Conservation (phyloP, 2,329 filamentous ascomycete species). For the Clarireedia sp. region DNA sequence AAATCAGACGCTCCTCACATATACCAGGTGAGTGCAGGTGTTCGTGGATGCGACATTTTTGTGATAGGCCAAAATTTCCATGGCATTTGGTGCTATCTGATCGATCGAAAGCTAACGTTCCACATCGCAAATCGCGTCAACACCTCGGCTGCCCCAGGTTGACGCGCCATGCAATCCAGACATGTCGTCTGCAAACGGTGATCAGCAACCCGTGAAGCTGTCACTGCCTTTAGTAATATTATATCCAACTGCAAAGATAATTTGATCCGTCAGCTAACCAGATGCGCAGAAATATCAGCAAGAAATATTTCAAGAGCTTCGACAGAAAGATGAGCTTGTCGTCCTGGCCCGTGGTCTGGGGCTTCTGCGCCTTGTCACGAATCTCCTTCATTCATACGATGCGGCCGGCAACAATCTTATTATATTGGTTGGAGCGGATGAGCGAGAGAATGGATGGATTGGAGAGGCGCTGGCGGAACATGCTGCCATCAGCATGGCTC, state of each 20-base stretch:
- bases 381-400: conserved; percentile 93
- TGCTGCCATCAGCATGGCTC: conserved; percentile 77
- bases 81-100: background rate
- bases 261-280: conserved; percentile 12
- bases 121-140: background rate
- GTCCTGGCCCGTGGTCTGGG: conserved; percentile 87
- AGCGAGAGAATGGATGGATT: conserved; percentile 93
- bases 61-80: background rate
- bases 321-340: conserved; percentile 86
- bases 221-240: conserved; percentile 60
- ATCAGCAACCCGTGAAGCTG: conserved; percentile 66
- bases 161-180: conserved; percentile 20
- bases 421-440: conserved; percentile 79
- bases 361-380: conserved; percentile 86
- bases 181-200: conserved; percentile 33
- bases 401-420: conserved; percentile 90
- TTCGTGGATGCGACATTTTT: too few relatives aligned
- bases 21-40: too few relatives aligned
- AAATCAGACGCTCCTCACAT: background rate
- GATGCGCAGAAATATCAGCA: conserved; percentile 73
- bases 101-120: background rate
- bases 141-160: background rate
- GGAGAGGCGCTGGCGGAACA: conserved; percentile 94
- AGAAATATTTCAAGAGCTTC: conserved; percentile 84
- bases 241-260: background rate